These are phyloP conservation scores for Adansonia digitata DNA, from an alignment of 345 rosid genomes.

Conservation along the genomic window DNA sequence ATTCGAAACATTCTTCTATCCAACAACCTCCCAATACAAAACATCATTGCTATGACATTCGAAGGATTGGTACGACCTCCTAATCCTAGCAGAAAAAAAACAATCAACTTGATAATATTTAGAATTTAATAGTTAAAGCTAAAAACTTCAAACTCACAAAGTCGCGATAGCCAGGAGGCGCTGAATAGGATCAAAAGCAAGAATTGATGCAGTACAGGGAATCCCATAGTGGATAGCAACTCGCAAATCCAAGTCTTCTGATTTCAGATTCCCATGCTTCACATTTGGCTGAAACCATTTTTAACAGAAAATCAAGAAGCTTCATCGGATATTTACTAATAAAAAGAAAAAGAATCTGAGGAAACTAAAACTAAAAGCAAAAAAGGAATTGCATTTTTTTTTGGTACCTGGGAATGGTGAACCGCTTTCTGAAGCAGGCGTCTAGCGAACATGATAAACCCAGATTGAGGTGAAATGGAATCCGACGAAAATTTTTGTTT, in stretches of 20 bases:
- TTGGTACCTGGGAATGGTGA: slow-evolving; percentile 33
- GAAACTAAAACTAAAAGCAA: background rate
- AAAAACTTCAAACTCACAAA: slow-evolving; percentile 35
- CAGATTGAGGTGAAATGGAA: background rate
- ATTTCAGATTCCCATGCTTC: slow-evolving; percentile 24
- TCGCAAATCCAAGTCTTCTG: slow-evolving; percentile 43
- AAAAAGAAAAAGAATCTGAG: background rate
- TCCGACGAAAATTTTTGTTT: background rate
- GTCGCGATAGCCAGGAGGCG: slow-evolving; percentile 57
- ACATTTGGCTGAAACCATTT: slow-evolving; percentile 20
- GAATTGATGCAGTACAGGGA: slow-evolving; percentile 59
- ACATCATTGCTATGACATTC: background rate
- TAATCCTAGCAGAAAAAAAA: background rate
- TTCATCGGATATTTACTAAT: background rate
- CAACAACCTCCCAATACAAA: background rate
- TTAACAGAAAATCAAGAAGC: background rate
- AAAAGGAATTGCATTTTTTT: background rate
- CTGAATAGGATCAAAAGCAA: slow-evolving; percentile 61
- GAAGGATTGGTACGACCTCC: background rate
- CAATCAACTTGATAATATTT: background rate
- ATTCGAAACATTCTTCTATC: background rate
- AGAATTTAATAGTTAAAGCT: background rate
- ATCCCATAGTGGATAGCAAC: slow-evolving; percentile 48
- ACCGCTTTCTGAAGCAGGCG: slow-evolving; percentile 35
- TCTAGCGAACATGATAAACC: slow-evolving; percentile 36